Evolutionary conservation across 2,329 filamentous ascomycete species (phyloP), one percentile per base, ranked within the genome.

Genomic region (Pseudogymnoascus sp.): DNA sequence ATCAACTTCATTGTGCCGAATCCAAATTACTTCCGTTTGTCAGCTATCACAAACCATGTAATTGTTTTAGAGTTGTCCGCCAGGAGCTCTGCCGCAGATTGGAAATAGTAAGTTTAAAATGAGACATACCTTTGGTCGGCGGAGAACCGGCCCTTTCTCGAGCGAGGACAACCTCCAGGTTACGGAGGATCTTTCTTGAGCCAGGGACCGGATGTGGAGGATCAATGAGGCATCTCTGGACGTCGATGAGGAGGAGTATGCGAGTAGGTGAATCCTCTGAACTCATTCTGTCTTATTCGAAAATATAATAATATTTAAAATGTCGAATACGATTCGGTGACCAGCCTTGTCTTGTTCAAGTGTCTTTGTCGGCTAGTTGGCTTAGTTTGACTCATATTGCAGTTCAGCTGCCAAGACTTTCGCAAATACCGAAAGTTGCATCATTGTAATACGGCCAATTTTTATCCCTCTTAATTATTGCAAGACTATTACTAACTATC

Each of bases 21-120:
- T 57, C 48, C 48, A 57, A 34, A 57, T 57, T 10, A 57, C 48
- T 57, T 34, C n/a, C 48, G 25, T 19, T 57, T 57, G 48, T 57
- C 48, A 57, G 48, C 23, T 57, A 57, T 57, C 48, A 13, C 28
- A 19, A 6, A 16, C n/a, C 48, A 34, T 31, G 25, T 31, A 7
- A n/a, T 57, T 57, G 48, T 19, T 31, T 57, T 57, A 57, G 23
- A 57, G 48, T 34, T 34, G 25, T 7, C 48, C 23, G 45, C 23
- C 23, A 51, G 25, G 21, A 16, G 23, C 14, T 34, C 48, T 19
- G 25, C 25, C 25, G 14, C 10, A 2, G 25, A 13, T 19, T 31
- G 48, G 23, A 54, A 28, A 25, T 16, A 57, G 4, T 19, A 19
- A 34, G 48, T 19, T 13, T 23, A n/a, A 31, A 5, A 4, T 31